Evolutionary conservation across 225 moss, liverwort and hornwort species (phyloP), one percentile per base, ranked within the genome.

Genomic region (Sphagnum tenellum): DNA sequence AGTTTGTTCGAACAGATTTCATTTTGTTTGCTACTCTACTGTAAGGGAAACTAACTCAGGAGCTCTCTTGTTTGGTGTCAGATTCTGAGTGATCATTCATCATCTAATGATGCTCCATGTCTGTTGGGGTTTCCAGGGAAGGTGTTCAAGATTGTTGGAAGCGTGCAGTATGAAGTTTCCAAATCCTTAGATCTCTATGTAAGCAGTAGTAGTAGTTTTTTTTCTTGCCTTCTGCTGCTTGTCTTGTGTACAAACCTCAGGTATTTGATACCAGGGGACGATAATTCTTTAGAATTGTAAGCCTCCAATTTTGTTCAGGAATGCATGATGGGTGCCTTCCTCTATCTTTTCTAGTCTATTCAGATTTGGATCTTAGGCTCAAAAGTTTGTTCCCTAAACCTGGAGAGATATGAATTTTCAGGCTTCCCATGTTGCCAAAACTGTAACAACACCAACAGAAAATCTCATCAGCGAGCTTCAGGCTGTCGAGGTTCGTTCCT

Each of bases 131-230:
- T 69, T 67, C 67, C 79, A 91, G 90, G 86, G 57, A 86, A 84
- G 75, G 70, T 88, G 44, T 91, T 81, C 62, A 83, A 88, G 76
- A 81, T 83, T 66, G 86, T 86, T 5, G 91, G 91, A 64, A 76
- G 76, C 75, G 88, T 91, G 45, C 88, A 91, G 52, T 86, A 70
- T 47, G 91, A 91, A 61, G 77, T 91, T 50, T 85, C 91, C 14
- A 91, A 88, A 65, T 78, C 79, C 65, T 76, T 88, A 63, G 91
- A 88, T 57, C 59, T 78, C 62, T 91, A 91, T 77, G 91, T 91
- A 76, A 81, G 88, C 74, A 29, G 29, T 29, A 29, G 29, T 29
- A 29, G 29, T 29, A 29, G 29, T 29, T 29, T 29, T 29, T 3
- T 45, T 47, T 61, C 8, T 58, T 55, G 54, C 29, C 29, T 29